Evolutionary conservation across 192 early-diverging fungal genomes (phyloP), one percentile per base, ranked within the genome.

Genomic region (Mortierella claussenii): DNA sequence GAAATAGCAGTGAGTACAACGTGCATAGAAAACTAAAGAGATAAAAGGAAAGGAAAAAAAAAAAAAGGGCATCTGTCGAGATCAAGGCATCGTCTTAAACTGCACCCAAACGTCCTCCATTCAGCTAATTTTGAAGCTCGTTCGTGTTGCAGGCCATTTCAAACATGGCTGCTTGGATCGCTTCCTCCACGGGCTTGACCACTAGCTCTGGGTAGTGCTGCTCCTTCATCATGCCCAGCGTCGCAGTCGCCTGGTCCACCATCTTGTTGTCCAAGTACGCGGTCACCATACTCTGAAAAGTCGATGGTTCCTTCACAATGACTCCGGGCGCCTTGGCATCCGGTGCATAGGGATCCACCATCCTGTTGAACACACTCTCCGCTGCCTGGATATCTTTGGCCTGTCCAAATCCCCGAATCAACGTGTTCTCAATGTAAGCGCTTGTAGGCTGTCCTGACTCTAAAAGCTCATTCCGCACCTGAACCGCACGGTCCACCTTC

Each of bases 201-300:
- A 75, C 70, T 18, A 75, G 57, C 34, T 75, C 70, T 4, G 70
- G 70, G 57, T 75, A 75, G 7, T 49, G 61, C 51, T 75, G 70
- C 20, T 33, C 44, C 30, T 34, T 58, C 70, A 75, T 75, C 70
- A 58, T 75, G 5, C 24, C 42, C 49, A 75, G 28, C 1, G 70
- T 75, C 4, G 28, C 70, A 31, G 47, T 48, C 6, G 85, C 85
- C 21, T 83, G 65, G 21, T 59, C 44, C 24, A 81, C 33, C 53
- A 79, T 50, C 1, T 76, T 65, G 52, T 81, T 85, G 30, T 82
- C 78, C 28, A 85, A 20, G 40, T 85, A 86, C 28, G 80, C 83
- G 30, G 81, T 70, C 4, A 88, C 78, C 87, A 88, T 85, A 49
- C 82, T 83, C 50, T 85, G 83, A 75, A 83, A 88, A 13, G 85